phyloP scores from a whole-genome alignment of 352 stramenopile genomes.

The Peronospora destructor region DNA sequence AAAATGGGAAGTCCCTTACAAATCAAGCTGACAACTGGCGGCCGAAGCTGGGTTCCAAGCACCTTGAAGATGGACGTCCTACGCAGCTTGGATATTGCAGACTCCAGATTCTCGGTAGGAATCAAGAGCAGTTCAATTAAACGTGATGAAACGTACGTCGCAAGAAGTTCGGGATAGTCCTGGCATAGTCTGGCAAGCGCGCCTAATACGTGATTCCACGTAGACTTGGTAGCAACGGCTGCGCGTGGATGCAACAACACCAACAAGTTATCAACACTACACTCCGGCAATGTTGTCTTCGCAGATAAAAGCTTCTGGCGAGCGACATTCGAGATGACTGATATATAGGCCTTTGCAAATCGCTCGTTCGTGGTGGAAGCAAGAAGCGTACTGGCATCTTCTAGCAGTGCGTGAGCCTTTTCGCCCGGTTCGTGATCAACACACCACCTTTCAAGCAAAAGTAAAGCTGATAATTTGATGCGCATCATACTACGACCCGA shows the following conservation, averaged over 20 bases:
- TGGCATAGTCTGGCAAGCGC: slow-evolving; percentile 21
- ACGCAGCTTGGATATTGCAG: slow-evolving; percentile 1
- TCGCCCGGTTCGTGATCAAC: slow-evolving; percentile 13
- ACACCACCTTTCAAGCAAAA: slow-evolving; percentile 27
- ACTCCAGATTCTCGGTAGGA: slow-evolving; percentile 6
- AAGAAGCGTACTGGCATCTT: slow-evolving; percentile 12
- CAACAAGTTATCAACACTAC: slow-evolving; percentile 22
- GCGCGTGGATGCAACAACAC: slow-evolving; percentile 28
- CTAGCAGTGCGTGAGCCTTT: slow-evolving; percentile 11
- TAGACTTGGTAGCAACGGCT: slow-evolving; percentile 11
- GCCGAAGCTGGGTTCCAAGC: slow-evolving; percentile 19
- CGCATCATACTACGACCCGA: slow-evolving; percentile 9
- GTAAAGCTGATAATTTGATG: slow-evolving; percentile 29
- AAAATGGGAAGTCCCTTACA: slow-evolving; percentile 18
- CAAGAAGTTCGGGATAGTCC: slow-evolving; percentile 13
- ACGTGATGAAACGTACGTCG: slow-evolving; percentile 9
- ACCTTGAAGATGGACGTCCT: slow-evolving; percentile 20
- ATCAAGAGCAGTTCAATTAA: slow-evolving; percentile 27
- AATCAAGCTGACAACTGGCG: slow-evolving; percentile 11
- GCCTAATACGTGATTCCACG: slow-evolving; percentile 19
- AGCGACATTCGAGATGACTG: slow-evolving; percentile 21
- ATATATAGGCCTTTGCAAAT: slow-evolving; percentile 23
- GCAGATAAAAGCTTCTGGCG: slow-evolving; percentile 11
- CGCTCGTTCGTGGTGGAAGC: slow-evolving; percentile 16
- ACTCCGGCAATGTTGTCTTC: neutral